phyloP scores from a whole-genome alignment of 352 stramenopile species.

The Phytophthora meadii region DNA sequence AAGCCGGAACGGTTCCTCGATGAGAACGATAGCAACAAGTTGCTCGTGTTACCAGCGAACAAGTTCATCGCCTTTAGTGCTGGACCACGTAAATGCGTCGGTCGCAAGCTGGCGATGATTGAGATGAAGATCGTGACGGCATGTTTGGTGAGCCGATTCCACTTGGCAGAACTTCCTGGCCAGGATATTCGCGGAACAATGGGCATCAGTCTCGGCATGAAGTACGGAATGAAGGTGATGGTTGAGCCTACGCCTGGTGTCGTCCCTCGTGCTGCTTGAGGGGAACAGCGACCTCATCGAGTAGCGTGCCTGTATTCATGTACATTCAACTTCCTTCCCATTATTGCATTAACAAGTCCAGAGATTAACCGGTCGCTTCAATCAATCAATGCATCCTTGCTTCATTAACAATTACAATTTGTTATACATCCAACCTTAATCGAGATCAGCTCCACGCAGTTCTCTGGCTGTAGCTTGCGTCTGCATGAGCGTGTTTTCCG shows the following conservation, averaged over 20 bases:
- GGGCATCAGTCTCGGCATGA: slow-evolving; percentile 64
- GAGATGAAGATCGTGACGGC: slow-evolving; percentile 79
- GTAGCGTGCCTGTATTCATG: background rate
- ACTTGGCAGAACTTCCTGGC: slow-evolving; percentile 44
- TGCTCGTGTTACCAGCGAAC: slow-evolving; percentile 32
- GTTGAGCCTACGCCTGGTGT: slow-evolving; percentile 27
- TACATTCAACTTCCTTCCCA: slow-evolving; percentile 1
- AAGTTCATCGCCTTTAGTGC: slow-evolving; percentile 52
- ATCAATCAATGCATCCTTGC: no score
- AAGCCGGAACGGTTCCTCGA: slow-evolving; percentile 56
- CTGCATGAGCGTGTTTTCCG: slow-evolving; percentile 26
- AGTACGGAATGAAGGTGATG: slow-evolving; percentile 42
- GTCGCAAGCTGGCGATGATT: slow-evolving; percentile 64
- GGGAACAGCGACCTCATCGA: background rate
- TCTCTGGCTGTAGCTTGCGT: slow-evolving; percentile 21
- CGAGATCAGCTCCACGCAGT: slow-evolving; percentile 23
- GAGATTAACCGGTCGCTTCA: no score
- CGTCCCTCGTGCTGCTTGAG: slow-evolving; percentile 19
- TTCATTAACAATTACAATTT: no score
- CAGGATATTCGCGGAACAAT: slow-evolving; percentile 50
- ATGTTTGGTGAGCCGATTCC: slow-evolving; percentile 61
- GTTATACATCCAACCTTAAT: slow-evolving; percentile 17
- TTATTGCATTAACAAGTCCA: no score
- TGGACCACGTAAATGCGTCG: slow-evolving; percentile 44
- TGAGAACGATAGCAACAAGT: slow-evolving; percentile 24